A percentile compares a stretch with the other conserved stretches of the same genome.
phyloP scores from a whole-genome alignment of 2,329 filamentous ascomycete genomes.

The Keithomyces neogunnii region DNA sequence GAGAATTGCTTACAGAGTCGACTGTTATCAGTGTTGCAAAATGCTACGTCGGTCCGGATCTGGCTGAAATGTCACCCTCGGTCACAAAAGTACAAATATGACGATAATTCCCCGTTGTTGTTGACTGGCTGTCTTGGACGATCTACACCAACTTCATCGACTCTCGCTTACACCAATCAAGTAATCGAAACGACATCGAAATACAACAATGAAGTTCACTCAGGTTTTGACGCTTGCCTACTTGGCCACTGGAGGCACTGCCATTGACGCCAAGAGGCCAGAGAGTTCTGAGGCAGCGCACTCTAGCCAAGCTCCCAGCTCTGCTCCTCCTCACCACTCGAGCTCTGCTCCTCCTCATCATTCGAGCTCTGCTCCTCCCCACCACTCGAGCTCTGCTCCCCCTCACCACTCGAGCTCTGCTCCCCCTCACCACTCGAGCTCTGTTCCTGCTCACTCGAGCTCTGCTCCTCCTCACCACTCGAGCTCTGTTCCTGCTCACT shows the following conservation, averaged over 20 bases:
- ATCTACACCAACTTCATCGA: slow-evolving; percentile 10
- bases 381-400: too few relatives aligned
- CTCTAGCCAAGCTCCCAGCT: too few relatives aligned
- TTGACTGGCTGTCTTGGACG: neutral
- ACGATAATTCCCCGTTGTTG: neutral
- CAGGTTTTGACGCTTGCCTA: slow-evolving; percentile 17
- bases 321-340: too few relatives aligned
- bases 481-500: too few relatives aligned
- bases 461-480: too few relatives aligned
- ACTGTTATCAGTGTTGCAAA: neutral
- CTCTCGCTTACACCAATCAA: slow-evolving; percentile 6
- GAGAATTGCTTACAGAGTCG: neutral
- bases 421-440: too few relatives aligned
- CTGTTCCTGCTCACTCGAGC: too few relatives aligned
- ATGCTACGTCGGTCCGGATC: too few relatives aligned
- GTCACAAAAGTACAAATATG: neutral
- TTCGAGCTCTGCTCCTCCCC: too few relatives aligned
- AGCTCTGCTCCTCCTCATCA: too few relatives aligned
- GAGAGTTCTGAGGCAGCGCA: neutral
- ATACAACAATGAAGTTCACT: slow-evolving; percentile 26
- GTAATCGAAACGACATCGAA: neutral
- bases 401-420: too few relatives aligned
- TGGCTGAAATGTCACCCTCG: neutral
- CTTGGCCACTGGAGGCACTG: slow-evolving; percentile 1
- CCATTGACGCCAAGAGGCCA: neutral